A percentile compares a stretch with the other conserved stretches of the same genome.
These are phyloP conservation scores for Penicillium cinerascens DNA, from an alignment of 495 filamentous ascomycete species.

Conservation along the genomic window DNA sequence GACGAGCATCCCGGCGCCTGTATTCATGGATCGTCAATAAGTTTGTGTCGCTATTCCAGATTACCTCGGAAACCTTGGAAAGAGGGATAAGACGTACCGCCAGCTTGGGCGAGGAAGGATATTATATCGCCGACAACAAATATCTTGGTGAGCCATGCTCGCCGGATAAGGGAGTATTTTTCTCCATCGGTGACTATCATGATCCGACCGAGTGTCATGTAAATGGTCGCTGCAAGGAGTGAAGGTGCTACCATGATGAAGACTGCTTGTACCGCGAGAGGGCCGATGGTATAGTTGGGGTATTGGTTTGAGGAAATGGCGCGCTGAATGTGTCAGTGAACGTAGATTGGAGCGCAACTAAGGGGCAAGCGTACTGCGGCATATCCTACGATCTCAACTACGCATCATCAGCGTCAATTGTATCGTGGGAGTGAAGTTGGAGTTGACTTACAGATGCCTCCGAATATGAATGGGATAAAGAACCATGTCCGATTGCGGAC, in stretches of 20 bases:
- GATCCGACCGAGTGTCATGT: slow-evolving; percentile 51
- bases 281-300: slow-evolving; percentile 4
- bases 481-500: slow-evolving; percentile 52
- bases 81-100: neutral
- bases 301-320: neutral
- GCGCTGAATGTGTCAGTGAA: neutral
- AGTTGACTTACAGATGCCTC: slow-evolving; percentile 47
- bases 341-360: slow-evolving; percentile 13
- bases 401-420: too few relatives aligned
- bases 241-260: slow-evolving; percentile 36
- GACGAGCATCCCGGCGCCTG: too few relatives aligned
- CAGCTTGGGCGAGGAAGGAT: slow-evolving; percentile 11
- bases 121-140: slow-evolving; percentile 24
- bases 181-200: slow-evolving; percentile 40
- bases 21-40: too few relatives aligned
- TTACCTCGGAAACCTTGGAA: too few relatives aligned
- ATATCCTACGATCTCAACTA: slow-evolving; percentile 52
- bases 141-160: slow-evolving; percentile 16
- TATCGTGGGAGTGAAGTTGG: neutral
- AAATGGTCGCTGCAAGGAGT: slow-evolving; percentile 48
- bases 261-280: slow-evolving; percentile 22
- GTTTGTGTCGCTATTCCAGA: too few relatives aligned
- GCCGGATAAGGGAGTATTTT: neutral
- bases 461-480: slow-evolving; percentile 55
- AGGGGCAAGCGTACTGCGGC: slow-evolving; percentile 29